These are phyloP conservation scores for Penicillium sclerotiorum DNA, from an alignment of 2,329 filamentous ascomycete genomes.

Conservation along the genomic window DNA sequence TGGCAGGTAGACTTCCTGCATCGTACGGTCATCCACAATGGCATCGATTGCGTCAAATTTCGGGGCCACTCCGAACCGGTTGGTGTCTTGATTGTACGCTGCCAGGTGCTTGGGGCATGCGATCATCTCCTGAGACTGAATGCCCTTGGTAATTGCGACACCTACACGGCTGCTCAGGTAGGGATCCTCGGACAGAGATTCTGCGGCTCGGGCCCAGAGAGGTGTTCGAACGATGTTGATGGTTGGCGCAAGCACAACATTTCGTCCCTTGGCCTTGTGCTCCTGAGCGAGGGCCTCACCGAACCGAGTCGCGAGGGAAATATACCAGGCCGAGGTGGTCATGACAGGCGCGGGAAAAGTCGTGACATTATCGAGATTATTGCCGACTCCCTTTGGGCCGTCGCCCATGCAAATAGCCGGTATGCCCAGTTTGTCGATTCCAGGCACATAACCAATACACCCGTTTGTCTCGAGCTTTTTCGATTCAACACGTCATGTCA, in stretches of 20 bases:
- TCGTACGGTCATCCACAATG: constrained; percentile 1
- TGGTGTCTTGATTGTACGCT: constrained; percentile 2
- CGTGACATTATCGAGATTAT: constrained; percentile 5
- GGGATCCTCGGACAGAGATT: constrained; percentile 4
- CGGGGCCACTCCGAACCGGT: not conserved
- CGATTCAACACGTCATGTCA: not conserved
- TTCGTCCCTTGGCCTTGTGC: constrained; percentile 1
- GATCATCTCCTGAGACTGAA: constrained; percentile 4
- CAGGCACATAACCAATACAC: not conserved
- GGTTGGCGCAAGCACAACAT: constrained; percentile 1
- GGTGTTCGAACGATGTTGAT: constrained; percentile 2
- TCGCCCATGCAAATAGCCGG: constrained; percentile 4
- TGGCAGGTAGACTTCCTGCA: not conserved
- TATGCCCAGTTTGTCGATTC: constrained; percentile 1
- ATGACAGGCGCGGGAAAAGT: constrained; percentile 1
- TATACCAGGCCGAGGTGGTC: not conserved
- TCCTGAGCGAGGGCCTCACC: not conserved
- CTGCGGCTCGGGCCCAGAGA: constrained; percentile 1
- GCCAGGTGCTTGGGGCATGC: constrained; percentile 4
- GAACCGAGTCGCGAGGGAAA: not conserved
- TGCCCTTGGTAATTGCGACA: not conserved
- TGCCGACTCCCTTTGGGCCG: constrained; percentile 3
- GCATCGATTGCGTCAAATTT: not conserved
- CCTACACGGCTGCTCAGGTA: constrained; percentile 3
- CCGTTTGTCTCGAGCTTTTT: not conserved